Evolutionary conservation across 2,329 filamentous ascomycete genomes (phyloP).

Genomic region (Pestalotiopsis sp.): DNA sequence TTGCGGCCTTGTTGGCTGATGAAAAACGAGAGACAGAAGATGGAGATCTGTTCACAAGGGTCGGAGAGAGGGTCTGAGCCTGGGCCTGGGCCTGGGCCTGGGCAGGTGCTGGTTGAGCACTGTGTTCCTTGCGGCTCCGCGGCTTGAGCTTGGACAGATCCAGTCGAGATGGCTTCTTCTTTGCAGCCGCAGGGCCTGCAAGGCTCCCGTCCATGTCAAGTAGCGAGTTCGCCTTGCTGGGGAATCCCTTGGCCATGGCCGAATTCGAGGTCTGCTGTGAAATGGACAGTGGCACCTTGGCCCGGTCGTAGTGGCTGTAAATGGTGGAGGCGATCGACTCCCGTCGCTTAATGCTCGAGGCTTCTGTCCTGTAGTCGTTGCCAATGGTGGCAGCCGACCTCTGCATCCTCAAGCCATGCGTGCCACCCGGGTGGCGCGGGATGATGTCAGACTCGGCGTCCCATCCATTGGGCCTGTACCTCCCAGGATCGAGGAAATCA

Average conservation of each 20-base stretch:
- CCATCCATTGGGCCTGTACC: conserved; percentile 37
- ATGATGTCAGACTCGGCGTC: conserved; percentile 51
- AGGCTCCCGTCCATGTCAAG: conserved; percentile 47
- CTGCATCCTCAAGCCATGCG: conserved; percentile 24
- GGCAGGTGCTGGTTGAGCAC: conserved; percentile 30
- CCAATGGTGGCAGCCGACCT: conserved; percentile 28
- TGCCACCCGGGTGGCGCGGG: conserved; percentile 34
- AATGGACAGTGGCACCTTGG: conserved; percentile 57
- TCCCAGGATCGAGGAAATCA: conserved; percentile 22
- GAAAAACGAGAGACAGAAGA: conserved; percentile 42
- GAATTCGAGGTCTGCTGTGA: conserved; percentile 62
- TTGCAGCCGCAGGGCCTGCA: conserved; percentile 36
- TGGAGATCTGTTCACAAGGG: conserved; percentile 40
- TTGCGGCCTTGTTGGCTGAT: conserved; percentile 15
- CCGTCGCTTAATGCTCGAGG: conserved; percentile 48
- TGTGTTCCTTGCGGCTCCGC: conserved; percentile 35
- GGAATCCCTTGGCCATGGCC: conserved; percentile 59
- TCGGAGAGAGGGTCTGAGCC: conserved; percentile 26
- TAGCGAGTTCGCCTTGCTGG: conserved; percentile 47
- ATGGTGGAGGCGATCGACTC: conserved; percentile 56
- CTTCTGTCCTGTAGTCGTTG: conserved; percentile 38
- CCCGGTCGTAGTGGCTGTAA: conserved; percentile 58
- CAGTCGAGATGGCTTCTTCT: conserved; percentile 50
- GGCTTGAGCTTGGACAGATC: conserved; percentile 50
- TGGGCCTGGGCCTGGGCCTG: conserved; percentile 38